phyloP scores from a whole-genome alignment of 768 basidiomycete species.

The Leccinum variicolor region DNA sequence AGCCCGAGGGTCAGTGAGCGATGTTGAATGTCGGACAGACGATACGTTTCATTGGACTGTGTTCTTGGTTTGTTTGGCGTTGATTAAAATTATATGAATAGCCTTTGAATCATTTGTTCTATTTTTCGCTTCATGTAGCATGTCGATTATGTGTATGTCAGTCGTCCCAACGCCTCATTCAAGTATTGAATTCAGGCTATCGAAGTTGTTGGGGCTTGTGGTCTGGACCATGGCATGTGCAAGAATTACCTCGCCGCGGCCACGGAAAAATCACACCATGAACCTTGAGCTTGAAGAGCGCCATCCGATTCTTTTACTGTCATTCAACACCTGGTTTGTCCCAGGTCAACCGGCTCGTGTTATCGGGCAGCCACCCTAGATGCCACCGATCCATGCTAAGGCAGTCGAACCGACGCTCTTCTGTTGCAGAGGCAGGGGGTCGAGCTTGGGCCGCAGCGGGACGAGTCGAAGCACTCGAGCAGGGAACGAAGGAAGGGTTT shows the following conservation, averaged over 20 bases:
- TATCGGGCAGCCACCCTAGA: neutral
- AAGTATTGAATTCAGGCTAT: neutral
- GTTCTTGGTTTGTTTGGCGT: neutral
- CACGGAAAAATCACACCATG: neutral
- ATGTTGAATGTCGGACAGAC: neutral
- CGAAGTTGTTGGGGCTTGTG: neutral
- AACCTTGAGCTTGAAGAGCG: neutral
- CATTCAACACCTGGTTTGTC: neutral
- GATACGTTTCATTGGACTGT: conserved; percentile 3
- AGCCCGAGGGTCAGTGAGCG: conserved; percentile 35
- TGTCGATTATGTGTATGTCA: conserved; percentile 7
- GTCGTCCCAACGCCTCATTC: neutral
- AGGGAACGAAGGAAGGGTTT: neutral
- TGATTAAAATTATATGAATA: conserved; percentile 23
- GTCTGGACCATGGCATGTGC: too few relatives aligned
- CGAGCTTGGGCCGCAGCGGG: too few relatives aligned
- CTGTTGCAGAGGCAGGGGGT: neutral
- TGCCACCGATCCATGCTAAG: neutral
- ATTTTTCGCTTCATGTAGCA: conserved; percentile 13
- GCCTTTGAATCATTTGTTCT: neutral
- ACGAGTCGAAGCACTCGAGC: neutral
- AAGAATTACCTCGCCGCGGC: neutral
- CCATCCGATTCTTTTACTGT: neutral
- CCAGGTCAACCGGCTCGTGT: neutral
- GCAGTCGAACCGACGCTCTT: neutral